Percentiles rank a stretch among this genome's conserved stretches.
These are phyloP conservation scores for Exophiala spinifera DNA, from an alignment of 2,329 filamentous ascomycete genomes.

Conservation along the genomic window DNA sequence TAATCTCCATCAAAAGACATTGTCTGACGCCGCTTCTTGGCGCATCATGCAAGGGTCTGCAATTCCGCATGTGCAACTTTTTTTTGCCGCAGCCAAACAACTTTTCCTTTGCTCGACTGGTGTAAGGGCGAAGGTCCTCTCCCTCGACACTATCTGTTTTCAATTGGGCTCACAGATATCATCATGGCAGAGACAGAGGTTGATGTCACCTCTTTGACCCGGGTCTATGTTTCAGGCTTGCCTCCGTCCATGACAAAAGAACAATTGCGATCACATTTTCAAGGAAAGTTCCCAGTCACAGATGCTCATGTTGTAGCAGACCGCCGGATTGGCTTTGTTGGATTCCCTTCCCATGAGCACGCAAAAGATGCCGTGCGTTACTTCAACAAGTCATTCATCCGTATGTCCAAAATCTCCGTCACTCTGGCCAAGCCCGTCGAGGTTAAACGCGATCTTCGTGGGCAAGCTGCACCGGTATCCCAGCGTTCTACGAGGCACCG, in stretches of 20 bases:
- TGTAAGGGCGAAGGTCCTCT: no score
- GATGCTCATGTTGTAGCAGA: slow-evolving; percentile 89
- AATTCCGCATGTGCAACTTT: no score
- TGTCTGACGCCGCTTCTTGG: no score
- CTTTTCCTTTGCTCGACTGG: no score
- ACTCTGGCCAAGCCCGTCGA: slow-evolving; percentile 80
- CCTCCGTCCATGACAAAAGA: slow-evolving; percentile 81
- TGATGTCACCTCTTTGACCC: slow-evolving; percentile 49
- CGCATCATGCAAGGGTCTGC: no score
- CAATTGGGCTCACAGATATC: background rate
- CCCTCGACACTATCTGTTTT: no score
- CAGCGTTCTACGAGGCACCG: slow-evolving; percentile 3
- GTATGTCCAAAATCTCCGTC: slow-evolving; percentile 89
- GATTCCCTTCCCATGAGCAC: slow-evolving; percentile 79
- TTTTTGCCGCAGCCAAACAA: background rate
- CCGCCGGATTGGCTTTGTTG: slow-evolving; percentile 90
- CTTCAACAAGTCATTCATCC: slow-evolving; percentile 92
- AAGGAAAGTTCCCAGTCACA: slow-evolving; percentile 71
- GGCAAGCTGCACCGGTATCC: slow-evolving; percentile 25
- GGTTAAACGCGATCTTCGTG: slow-evolving; percentile 17
- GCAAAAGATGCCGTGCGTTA: slow-evolving; percentile 84
- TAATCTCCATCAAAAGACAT: background rate
- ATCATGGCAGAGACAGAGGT: slow-evolving; percentile 5
- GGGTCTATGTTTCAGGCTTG: slow-evolving; percentile 68
- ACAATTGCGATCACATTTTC: slow-evolving; percentile 86